Base-by-base conservation (phyloP, 805 yeast species). In the Teunomyces cretensis region DNA sequence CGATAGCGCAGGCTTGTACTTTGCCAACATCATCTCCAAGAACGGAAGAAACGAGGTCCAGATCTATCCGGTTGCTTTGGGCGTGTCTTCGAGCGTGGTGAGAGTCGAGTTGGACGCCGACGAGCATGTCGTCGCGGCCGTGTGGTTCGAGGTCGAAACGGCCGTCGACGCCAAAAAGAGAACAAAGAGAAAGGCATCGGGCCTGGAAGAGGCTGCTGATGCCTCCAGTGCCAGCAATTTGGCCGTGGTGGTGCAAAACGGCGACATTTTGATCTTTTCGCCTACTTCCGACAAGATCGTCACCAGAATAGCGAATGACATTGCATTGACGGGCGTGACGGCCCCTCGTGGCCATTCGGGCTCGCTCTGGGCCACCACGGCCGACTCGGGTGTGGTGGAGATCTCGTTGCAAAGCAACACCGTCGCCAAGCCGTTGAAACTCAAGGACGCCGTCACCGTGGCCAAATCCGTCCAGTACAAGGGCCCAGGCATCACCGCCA, bases 31-130 rank as follows among this genome's bases (percentile, higher is more conserved):
- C 13, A 62, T 72, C 4, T 65, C 75, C 26, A 74, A 75, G 39
- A 66, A 66, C 13, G 77, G 78, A 31, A 61, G 75, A 44, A 73
- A 67, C 42, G 80, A 78, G 57, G 65, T 78, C 14, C 76, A 68
- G 52, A 65, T 78, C 44, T 72, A 51, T 53, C 71, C 54, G 32
- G 56, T 57, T 33, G 55, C 30, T 47, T 48, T 4, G 53, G 55
- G n/a, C 24, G 48, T 31, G 45, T 49, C 14, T 46, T 54, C 24
- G 46, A 48, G 62, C 38, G 52, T 60, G 24, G 57, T 62, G 5
- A 61, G 61, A 26, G 64, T 72, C 44, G 80, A 74, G 52, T 62
- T 78, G 31, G 70, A 67, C 26, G 52, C 69, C 2, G 73, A 68
- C 32, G 74, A 72, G 45, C 56, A 54, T 26, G 61, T 78, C 15